A percentile compares a stretch with the other conserved stretches of the same genome.
These are phyloP conservation scores for Narthecium ossifragum DNA, from an alignment of 106 monocot genomes.

Conservation along the genomic window DNA sequence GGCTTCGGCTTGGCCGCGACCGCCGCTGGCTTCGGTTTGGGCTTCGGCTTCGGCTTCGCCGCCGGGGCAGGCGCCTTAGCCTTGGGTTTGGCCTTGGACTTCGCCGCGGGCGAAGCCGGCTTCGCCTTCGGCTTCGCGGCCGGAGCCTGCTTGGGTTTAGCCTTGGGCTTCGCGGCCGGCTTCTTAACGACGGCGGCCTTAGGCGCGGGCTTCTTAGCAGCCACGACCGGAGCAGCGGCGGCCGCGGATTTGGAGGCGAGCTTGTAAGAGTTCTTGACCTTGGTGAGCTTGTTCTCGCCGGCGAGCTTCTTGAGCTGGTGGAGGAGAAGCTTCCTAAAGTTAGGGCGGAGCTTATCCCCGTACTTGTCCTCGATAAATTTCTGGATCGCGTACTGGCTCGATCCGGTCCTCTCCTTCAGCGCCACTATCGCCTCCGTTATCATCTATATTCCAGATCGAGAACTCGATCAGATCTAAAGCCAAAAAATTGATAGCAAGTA, in stretches of 20 bases:
- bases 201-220: slow-evolving; percentile 22
- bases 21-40: slow-evolving; percentile 17
- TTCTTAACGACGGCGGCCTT: slow-evolving; percentile 2
- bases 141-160: slow-evolving; percentile 10
- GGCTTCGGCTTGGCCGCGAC: slow-evolving; percentile 25
- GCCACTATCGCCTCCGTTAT: slow-evolving; percentile 54
- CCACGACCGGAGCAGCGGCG: background rate
- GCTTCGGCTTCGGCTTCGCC: slow-evolving; percentile 18
- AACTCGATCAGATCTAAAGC: background rate
- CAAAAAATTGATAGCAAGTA: background rate
- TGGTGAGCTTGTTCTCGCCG: slow-evolving; percentile 59
- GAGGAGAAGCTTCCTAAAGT: slow-evolving; percentile 71
- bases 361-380: slow-evolving; percentile 82
- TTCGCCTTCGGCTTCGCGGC: slow-evolving; percentile 16
- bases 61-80: slow-evolving; percentile 1
- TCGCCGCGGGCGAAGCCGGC: slow-evolving; percentile 1
- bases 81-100: slow-evolving; percentile 5
- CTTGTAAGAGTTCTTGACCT: slow-evolving; percentile 82
- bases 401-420: slow-evolving; percentile 80
- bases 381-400: slow-evolving; percentile 74
- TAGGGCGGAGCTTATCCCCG: slow-evolving; percentile 44
- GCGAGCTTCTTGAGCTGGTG: slow-evolving; percentile 57
- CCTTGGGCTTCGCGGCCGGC: slow-evolving; percentile 4
- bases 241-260: slow-evolving; percentile 8
- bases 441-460: slow-evolving; percentile 41